Evolutionary conservation across 495 filamentous ascomycete species (phyloP).

Genomic region (Pseudotulostoma volvatum): DNA sequence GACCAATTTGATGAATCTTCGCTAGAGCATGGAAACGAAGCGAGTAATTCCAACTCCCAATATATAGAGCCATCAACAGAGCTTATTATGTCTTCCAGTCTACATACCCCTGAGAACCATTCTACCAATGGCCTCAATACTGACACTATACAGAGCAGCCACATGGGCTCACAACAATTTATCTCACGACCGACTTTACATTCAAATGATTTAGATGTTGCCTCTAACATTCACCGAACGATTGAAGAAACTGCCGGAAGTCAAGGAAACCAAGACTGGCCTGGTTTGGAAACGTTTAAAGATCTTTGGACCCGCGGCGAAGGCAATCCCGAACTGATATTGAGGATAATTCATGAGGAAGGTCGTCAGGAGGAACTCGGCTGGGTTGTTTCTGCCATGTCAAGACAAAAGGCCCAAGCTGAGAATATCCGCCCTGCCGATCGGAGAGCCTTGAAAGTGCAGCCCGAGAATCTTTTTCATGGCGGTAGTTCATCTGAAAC

Average conservation of each 20-base stretch:
- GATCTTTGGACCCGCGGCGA: slow-evolving; percentile 35
- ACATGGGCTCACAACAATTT: not conserved
- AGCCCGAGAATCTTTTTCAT: not conserved
- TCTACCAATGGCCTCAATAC: slow-evolving; percentile 1
- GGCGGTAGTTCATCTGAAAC: not conserved
- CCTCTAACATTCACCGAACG: slow-evolving; percentile 20
- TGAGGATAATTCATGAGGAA: slow-evolving; percentile 46
- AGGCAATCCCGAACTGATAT: slow-evolving; percentile 41
- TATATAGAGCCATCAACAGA: not conserved
- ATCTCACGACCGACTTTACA: slow-evolving; percentile 4
- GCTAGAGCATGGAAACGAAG: not conserved
- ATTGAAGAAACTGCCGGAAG: slow-evolving; percentile 17
- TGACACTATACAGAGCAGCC: not conserved
- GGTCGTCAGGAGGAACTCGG: slow-evolving; percentile 38
- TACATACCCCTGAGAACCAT: not conserved
- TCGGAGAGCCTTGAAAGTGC: not conserved
- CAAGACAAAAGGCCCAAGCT: slow-evolving; percentile 4
- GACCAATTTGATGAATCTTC: slow-evolving; percentile 6
- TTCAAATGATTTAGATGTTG: slow-evolving; percentile 8
- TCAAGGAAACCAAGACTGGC: slow-evolving; percentile 8
- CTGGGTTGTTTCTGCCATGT: slow-evolving; percentile 28
- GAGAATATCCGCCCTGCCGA: not conserved
- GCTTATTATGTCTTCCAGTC: not conserved
- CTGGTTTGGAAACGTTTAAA: slow-evolving; percentile 30
- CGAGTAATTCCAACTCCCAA: not conserved